These are phyloP conservation scores for Garcia nutans DNA, from an alignment of 345 rosid genomes.

Conservation along the genomic window DNA sequence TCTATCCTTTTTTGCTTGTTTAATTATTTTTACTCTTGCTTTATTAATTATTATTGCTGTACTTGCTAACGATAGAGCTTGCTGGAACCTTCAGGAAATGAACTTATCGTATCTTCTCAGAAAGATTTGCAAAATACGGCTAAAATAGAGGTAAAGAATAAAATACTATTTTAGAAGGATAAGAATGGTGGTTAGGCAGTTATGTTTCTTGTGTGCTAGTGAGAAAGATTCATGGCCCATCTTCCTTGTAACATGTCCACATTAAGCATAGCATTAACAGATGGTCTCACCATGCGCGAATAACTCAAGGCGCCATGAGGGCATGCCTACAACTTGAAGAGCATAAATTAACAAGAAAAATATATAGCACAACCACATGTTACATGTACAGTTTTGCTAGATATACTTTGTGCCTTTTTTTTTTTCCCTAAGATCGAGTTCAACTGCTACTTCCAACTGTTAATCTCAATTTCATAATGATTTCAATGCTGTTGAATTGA, in stretches of 20 bases:
- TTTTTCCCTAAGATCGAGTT: too few relatives aligned
- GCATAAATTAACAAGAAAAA: too few relatives aligned
- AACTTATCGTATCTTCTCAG: constrained; percentile 8
- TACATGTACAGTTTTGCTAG: too few relatives aligned
- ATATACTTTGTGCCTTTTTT: too few relatives aligned
- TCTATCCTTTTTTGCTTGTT: background rate
- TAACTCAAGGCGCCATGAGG: too few relatives aligned
- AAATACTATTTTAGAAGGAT: background rate
- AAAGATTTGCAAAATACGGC: constrained; percentile 21
- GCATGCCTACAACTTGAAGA: too few relatives aligned
- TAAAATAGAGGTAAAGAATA: constrained; percentile 27
- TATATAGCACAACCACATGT: too few relatives aligned
- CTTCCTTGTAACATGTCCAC: constrained; percentile 17
- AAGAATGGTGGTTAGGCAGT: constrained; percentile 1
- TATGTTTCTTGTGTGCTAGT: constrained; percentile 2
- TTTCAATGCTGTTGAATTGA: too few relatives aligned
- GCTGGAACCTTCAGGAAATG: constrained; percentile 26
- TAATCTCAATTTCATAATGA: too few relatives aligned
- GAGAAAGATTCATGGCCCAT: constrained; percentile 18
- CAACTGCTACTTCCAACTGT: too few relatives aligned
- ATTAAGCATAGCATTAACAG: constrained; percentile 1
- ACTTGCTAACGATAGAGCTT: constrained; percentile 7
- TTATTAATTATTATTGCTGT: background rate
- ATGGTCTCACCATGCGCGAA: constrained; percentile 21
- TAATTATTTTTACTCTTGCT: background rate